A percentile compares a stretch with the other conserved stretches of the same genome.
These are phyloP conservation scores for Trichoderma atroviride DNA, from an alignment of 2,329 filamentous ascomycete species.

Conservation along the genomic window DNA sequence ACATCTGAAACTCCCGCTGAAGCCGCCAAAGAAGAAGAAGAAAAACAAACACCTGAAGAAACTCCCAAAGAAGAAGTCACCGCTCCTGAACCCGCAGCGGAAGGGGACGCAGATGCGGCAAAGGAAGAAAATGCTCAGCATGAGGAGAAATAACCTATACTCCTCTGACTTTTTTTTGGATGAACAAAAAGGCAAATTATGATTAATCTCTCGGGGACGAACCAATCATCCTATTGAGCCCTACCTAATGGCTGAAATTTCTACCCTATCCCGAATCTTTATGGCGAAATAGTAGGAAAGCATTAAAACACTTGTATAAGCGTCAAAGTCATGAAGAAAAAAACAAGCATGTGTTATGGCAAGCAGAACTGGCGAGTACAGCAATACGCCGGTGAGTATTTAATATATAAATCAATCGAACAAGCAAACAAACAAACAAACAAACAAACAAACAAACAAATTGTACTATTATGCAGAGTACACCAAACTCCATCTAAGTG, in stretches of 20 bases:
- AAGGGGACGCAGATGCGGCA: neutral
- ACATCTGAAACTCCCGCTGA: neutral
- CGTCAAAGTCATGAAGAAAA: neutral
- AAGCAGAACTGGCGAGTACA: neutral
- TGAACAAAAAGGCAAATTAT: neutral
- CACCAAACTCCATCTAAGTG: neutral
- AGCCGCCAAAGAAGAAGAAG: neutral
- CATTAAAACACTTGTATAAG: slow-evolving; percentile 12
- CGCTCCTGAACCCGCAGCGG: neutral
- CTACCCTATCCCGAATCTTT: neutral
- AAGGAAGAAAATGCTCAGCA: neutral
- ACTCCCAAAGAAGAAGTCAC: neutral
- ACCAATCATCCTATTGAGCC: neutral
- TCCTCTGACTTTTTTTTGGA: neutral
- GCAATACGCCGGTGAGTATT: neutral
- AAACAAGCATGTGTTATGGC: neutral
- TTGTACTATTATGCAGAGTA: neutral
- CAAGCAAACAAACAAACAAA: neutral
- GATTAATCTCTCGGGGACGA: neutral
- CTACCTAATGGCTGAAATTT: neutral
- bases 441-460: neutral
- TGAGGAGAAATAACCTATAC: slow-evolving; percentile 1
- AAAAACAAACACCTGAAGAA: neutral
- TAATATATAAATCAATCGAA: neutral
- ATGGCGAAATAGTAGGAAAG: neutral